Conservation (phyloP, 2,329 filamentous ascomycete species). For the Fusarium praegraminearum region DNA sequence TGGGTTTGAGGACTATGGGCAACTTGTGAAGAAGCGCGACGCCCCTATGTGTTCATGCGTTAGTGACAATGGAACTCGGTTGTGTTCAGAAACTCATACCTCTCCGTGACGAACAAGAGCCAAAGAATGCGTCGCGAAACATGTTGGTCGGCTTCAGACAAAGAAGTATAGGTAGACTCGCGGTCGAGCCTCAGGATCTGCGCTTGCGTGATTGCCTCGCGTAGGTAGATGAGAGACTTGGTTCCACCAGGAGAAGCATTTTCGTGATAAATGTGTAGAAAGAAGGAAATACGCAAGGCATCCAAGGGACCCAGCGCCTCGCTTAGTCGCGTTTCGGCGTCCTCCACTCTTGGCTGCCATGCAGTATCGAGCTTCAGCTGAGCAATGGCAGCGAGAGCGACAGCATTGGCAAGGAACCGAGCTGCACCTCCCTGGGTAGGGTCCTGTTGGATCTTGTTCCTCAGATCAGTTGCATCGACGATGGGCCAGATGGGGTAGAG, state of each 20-base stretch:
- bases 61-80: background rate
- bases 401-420: conserved; percentile 58
- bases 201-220: conserved; percentile 64
- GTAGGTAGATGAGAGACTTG: conserved; percentile 61
- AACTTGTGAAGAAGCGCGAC: conserved; percentile 64
- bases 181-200: conserved; percentile 63
- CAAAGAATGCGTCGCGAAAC: conserved; percentile 60
- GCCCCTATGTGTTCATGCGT: conserved; percentile 53
- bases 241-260: conserved; percentile 60
- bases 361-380: conserved; percentile 59
- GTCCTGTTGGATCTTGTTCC: conserved; percentile 52
- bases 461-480: conserved; percentile 58
- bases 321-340: conserved; percentile 47
- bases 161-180: conserved; percentile 54
- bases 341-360: conserved; percentile 45
- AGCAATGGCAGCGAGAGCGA: conserved; percentile 62
- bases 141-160: conserved; percentile 57
- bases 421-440: conserved; percentile 50
- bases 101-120: conserved; percentile 63
- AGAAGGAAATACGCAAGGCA: conserved; percentile 61
- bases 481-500: conserved; percentile 66
- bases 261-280: conserved; percentile 65
- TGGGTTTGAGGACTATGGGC: conserved; percentile 59
- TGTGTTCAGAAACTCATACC: conserved; percentile 28
- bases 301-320: conserved; percentile 54